Evolutionary conservation across 2,329 filamentous ascomycete genomes (phyloP).

Genomic region (Diaporthe eres): DNA sequence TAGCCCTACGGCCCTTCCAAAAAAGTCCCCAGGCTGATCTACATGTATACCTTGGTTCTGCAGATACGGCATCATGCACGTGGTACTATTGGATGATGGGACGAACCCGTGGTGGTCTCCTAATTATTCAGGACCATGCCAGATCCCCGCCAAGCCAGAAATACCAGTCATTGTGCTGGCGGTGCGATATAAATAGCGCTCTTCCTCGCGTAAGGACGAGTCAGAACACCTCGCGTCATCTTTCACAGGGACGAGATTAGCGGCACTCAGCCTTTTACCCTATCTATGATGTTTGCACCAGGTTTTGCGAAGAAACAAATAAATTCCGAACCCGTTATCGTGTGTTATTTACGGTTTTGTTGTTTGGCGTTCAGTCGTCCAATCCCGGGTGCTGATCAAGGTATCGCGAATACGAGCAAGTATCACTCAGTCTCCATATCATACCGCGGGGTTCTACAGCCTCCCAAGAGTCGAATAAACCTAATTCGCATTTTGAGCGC

Average conservation of each 20-base stretch:
- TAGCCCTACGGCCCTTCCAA: background rate
- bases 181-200: background rate
- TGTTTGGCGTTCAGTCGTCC: too few species aligned
- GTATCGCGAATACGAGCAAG: too few species aligned
- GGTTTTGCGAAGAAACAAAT: background rate
- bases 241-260: background rate
- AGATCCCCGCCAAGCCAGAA: background rate
- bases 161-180: background rate
- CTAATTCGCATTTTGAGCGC: too few species aligned
- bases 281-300: background rate
- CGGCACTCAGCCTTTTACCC: background rate
- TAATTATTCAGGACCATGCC: background rate
- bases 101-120: background rate
- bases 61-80: background rate
- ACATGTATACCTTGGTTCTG: background rate
- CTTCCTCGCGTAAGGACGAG: background rate
- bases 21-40: too few species aligned
- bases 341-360: too few species aligned
- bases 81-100: background rate
- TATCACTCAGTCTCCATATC: too few species aligned
- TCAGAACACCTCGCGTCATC: background rate
- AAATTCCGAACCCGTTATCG: fast-evolving
- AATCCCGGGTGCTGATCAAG: too few species aligned
- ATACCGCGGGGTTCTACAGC: too few species aligned
- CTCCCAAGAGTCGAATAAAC: too few species aligned